Percentiles rank a stretch among this genome's conserved stretches.
Evolutionary conservation across 2,329 filamentous ascomycete species (phyloP).

Genomic region (Epichloe uncinata): DNA sequence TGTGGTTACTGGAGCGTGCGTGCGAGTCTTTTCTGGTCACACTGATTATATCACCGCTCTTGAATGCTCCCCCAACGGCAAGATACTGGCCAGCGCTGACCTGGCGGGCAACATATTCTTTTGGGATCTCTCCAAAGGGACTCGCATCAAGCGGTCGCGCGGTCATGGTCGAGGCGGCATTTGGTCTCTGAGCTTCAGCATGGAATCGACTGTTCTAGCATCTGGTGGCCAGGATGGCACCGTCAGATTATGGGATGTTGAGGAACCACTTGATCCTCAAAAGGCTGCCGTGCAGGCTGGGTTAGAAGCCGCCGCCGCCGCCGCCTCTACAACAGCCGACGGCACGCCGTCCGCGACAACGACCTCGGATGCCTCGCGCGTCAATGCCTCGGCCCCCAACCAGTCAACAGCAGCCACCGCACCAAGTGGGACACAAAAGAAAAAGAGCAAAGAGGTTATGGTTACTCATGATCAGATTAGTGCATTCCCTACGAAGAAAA

Average conservation of each 20-base stretch:
- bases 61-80: slow-evolving; percentile 72
- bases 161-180: slow-evolving; percentile 91
- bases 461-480: slow-evolving; percentile 89
- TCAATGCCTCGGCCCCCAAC: slow-evolving; percentile 7
- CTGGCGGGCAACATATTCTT: slow-evolving; percentile 80
- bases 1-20: slow-evolving; percentile 71
- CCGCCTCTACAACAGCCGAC: slow-evolving; percentile 29
- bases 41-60: slow-evolving; percentile 75
- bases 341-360: slow-evolving; percentile 19
- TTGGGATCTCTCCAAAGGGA: slow-evolving; percentile 84
- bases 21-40: slow-evolving; percentile 87
- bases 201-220: slow-evolving; percentile 80
- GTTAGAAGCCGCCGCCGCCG: slow-evolving; percentile 27
- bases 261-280: slow-evolving; percentile 52
- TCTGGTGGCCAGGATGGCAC: slow-evolving; percentile 88
- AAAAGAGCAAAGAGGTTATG: slow-evolving; percentile 80
- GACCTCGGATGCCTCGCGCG: slow-evolving; percentile 16
- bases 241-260: slow-evolving; percentile 87
- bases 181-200: slow-evolving; percentile 85
- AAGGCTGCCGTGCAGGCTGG: slow-evolving; percentile 37
- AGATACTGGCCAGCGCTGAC: slow-evolving; percentile 82
- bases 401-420: slow-evolving; percentile 14
- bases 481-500: slow-evolving; percentile 92
- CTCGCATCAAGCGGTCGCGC: slow-evolving; percentile 79
- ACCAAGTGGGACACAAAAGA: slow-evolving; percentile 37